Percentiles rank a stretch among this genome's conserved stretches.
phyloP scores from a whole-genome alignment of 192 early-diverging fungal genomes.

The Phycomyces nitens region DNA sequence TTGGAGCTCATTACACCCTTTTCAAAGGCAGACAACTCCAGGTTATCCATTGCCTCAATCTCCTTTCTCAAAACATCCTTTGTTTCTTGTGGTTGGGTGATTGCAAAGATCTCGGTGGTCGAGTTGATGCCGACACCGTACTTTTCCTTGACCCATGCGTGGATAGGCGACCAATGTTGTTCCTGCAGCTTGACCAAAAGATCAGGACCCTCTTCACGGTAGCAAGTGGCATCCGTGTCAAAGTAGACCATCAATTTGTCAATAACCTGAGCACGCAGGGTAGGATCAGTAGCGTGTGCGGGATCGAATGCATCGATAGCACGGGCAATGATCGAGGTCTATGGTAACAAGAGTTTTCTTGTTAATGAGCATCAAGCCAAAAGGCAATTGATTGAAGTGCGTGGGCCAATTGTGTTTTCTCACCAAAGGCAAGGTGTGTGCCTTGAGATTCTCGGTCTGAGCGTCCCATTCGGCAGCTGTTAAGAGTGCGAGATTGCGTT shows the following conservation, averaged over 20 bases:
- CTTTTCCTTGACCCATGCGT: constrained; percentile 65
- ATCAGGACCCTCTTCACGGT: constrained; percentile 77
- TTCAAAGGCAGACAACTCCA: constrained; percentile 89
- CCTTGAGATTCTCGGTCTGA: constrained; percentile 73
- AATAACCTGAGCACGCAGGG: constrained; percentile 60
- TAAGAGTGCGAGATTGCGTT: constrained; percentile 70
- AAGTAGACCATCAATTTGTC: constrained; percentile 76
- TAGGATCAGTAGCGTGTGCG: constrained; percentile 32
- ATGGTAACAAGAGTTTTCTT: constrained; percentile 7
- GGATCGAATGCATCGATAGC: constrained; percentile 72
- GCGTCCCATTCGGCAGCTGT: constrained; percentile 94
- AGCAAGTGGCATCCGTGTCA: constrained; percentile 88
- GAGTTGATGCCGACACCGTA: constrained; percentile 69
- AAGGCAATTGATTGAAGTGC: too few species aligned
- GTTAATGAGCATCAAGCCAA: too few species aligned
- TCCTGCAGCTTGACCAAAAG: constrained; percentile 77
- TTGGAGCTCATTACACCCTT: constrained; percentile 80
- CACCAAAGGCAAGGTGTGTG: constrained; percentile 85
- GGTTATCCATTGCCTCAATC: constrained; percentile 55
- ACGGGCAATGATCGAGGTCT: constrained; percentile 87
- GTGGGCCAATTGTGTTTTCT: too few species aligned
- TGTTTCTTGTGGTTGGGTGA: constrained; percentile 63
- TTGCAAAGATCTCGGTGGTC: constrained; percentile 67
- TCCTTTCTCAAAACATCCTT: constrained; percentile 51
- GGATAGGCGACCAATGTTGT: constrained; percentile 74